Base-by-base conservation (phyloP, 2,329 filamentous ascomycete genomes). In the Chaetothyriales sp. region DNA sequence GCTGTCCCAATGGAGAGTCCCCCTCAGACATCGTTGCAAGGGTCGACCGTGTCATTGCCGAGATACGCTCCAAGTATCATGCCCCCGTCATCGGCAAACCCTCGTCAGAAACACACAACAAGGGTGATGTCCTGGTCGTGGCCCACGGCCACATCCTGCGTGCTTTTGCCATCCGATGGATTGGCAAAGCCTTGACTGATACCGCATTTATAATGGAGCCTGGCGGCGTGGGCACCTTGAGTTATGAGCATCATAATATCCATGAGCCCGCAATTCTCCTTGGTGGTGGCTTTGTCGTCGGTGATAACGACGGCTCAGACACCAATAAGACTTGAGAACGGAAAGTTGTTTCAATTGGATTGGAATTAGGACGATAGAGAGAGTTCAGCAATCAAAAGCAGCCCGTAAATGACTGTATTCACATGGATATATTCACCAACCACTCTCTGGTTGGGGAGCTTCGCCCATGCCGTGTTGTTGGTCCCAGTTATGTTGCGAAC, bases 61-160 rank as follows among this genome's bases (percentile, higher is more conserved):
- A 89, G 28, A 85, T 95, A 52, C 74, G 85, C 18, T 67, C 74
- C 20, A 78, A 74, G 57, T 83, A 75, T 67, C 84, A 88, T 58
- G 66, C 66, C 2, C 75, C 75, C 0, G 75, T 73, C 47, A 81
- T 90, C 57, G 76, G 75, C 7, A 73, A 76, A 58, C 65, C 68
- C 46, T 63, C 70, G 22, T 69, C 67, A 8, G 70, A 63, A 55
- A 71, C 62, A 8, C 43, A 47, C n/a, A 43, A 53, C 43, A 54
- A 51, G 22, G 70, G 77, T 15, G 85, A 90, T 65, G 79, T 90
- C 18, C 66, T 90, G 20, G 73, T 95, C 47, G 86, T 95, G 5
- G 89, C 86, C 19, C 89, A 95, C 64, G 89, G 89, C 0, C 89
- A 95, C 68, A 90, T 95, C 51, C 70, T 95, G 49, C 75, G 89